Base-by-base conservation (phyloP, 148 eudicot genomes). In the Persicaria tinctoria region DNA sequence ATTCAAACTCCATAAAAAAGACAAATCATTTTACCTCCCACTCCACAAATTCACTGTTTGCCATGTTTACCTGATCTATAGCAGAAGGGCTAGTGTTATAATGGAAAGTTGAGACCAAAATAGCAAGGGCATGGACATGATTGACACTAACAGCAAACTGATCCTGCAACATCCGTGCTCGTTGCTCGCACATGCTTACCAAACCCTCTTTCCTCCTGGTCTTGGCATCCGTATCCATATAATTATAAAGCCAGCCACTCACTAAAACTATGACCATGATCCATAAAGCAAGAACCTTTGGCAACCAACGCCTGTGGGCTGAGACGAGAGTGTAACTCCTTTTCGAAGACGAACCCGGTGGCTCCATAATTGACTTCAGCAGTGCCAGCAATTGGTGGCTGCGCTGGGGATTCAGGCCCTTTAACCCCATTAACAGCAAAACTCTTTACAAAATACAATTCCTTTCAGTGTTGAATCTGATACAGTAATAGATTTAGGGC, bases 71-170 rank as follows among this genome's bases (percentile, higher is more conserved):
- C 90, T 83, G 87, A 66, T 86, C 87, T 74, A 86, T 86, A 47
- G 87, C 88, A 11, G 88, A 86, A 10, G 90, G 92, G 75, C 76
- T 82, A 69, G 85, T 85, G 78, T 75, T 76, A 72, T 77, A 82
- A 75, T 80, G 83, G 71, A 83, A 80, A 41, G 93, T 89, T 13
- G 93, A 85, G 62, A 89, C 85, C 20, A 89, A 86, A 16, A 87
- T 82, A 3, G 89, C 93, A 12, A 89, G 88, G 51, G 93, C 93
- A 51, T 89, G 93, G 13, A 87, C 89, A 85, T 89, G 93, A 74
- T 89, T 89, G 54, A 89, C 93, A 48, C 91, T 87, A 41, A 87
- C 93, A 79, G 76, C 80, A 71, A 89, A 89, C 68, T 87, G 93
- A 83, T 89, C 93, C 72, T 89, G 91, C 73, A 89, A 71, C 89